Percentiles rank a stretch among this genome's conserved stretches.
phyloP scores from a whole-genome alignment of 176 grass and related monocot genomes.

The Ensete glaucum region DNA sequence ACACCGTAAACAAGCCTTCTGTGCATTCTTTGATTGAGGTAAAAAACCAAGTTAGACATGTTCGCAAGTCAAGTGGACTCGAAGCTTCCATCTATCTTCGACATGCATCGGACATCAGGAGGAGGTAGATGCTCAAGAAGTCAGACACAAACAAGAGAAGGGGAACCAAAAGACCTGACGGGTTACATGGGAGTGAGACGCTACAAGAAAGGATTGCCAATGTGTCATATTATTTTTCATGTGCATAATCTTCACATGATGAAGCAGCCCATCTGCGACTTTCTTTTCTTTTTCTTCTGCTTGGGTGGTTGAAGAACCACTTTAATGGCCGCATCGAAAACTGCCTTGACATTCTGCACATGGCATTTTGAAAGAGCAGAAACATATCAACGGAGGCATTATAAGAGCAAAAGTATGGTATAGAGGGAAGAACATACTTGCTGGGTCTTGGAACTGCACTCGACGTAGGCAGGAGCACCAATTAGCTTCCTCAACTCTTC shows the following conservation, averaged over 20 bases:
- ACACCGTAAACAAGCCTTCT: neutral
- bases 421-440: constrained; percentile 15
- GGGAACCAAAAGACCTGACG: neutral
- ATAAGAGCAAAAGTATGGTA: neutral
- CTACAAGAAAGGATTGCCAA: no score
- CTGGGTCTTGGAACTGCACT: constrained; percentile 41
- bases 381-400: no score
- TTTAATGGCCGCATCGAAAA: constrained; percentile 40
- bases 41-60: neutral
- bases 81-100: neutral
- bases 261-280: neutral
- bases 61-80: neutral
- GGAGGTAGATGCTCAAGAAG: neutral
- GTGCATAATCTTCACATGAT: neutral
- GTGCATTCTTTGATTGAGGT: neutral
- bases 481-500: constrained; percentile 33
- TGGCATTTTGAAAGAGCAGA: neutral
- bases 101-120: neutral
- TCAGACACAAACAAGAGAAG: neutral
- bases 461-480: constrained; percentile 31
- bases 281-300: constrained; percentile 8
- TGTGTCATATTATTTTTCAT: neutral
- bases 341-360: constrained; percentile 32
- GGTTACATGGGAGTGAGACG: neutral
- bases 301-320: constrained; percentile 15